Percentiles rank a stretch among this genome's conserved stretches.
Evolutionary conservation across 306 rosid species (phyloP).

Genomic region (Trichosanthes cucumerina): DNA sequence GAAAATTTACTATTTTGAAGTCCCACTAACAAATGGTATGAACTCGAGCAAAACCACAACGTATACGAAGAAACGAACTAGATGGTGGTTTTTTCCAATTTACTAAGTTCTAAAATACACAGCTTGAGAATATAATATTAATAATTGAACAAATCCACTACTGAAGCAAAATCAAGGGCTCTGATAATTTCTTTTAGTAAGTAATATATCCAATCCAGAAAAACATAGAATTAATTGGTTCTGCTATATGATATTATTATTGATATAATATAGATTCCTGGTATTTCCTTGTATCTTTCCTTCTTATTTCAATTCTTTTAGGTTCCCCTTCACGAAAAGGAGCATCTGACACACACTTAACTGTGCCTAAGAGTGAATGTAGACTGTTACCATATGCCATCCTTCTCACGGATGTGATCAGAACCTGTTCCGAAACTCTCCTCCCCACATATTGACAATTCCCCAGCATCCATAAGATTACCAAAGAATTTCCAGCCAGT

Average conservation of each 20-base stretch:
- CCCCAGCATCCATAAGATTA: slow-evolving; percentile 97
- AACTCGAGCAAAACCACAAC: background rate
- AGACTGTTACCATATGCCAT: slow-evolving; percentile 80
- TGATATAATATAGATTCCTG: background rate
- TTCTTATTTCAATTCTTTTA: background rate
- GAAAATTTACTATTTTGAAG: background rate
- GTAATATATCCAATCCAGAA: background rate
- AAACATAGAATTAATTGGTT: background rate
- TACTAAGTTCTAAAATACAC: background rate
- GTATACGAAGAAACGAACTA: background rate
- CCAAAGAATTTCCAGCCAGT: slow-evolving; percentile 99
- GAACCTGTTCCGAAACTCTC: slow-evolving; percentile 99
- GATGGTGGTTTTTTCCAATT: background rate
- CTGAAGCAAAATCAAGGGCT: background rate
- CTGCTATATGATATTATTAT: background rate
- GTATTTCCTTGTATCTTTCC: background rate
- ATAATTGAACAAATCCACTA: background rate
- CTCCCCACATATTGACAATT: slow-evolving; percentile 88
- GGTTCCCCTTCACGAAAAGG: background rate
- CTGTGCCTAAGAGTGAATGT: background rate
- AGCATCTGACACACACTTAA: background rate
- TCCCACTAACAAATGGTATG: background rate
- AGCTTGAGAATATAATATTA: background rate
- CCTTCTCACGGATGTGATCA: slow-evolving; percentile 98
- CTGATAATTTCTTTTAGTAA: background rate